A percentile compares a stretch with the other conserved stretches of the same genome.
Evolutionary conservation across 768 basidiomycete genomes (phyloP).

Genomic region (Psilocybe subaeruginosa): DNA sequence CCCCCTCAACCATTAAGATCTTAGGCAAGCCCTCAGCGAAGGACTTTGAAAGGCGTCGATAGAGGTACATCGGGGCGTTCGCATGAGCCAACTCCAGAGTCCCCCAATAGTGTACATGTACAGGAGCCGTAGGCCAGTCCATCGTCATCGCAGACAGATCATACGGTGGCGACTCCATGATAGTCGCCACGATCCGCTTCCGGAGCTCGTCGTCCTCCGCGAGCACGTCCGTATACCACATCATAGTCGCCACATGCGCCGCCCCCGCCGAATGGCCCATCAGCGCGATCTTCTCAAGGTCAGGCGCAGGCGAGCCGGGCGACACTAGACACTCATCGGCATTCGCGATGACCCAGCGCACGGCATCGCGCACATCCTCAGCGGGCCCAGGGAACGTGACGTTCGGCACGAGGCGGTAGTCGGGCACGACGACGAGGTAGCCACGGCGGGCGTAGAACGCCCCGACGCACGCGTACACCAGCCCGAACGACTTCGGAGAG

Average conservation of each 20-base stretch:
- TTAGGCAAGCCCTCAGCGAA: conserved; percentile 45
- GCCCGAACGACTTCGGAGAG: conserved; percentile 44
- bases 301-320: conserved; percentile 35
- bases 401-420: conserved; percentile 67
- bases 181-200: conserved; percentile 42
- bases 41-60: conserved; percentile 36
- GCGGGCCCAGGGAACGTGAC: conserved; percentile 57
- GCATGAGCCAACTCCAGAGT: conserved; percentile 35
- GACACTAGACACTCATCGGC: conserved; percentile 28
- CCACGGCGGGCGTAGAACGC: conserved; percentile 64
- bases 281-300: conserved; percentile 46
- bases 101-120: conserved; percentile 43
- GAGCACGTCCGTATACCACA: conserved; percentile 41
- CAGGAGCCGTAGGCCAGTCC: conserved; percentile 26
- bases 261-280: conserved; percentile 70
- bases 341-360: conserved; percentile 53
- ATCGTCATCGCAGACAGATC: conserved; percentile 29
- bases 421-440: conserved; percentile 65
- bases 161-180: conserved; percentile 52
- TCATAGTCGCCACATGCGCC: conserved; percentile 46
- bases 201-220: conserved; percentile 30
- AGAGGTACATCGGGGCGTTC: conserved; percentile 44
- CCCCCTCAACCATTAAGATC: conserved; percentile 50
- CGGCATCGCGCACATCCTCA: conserved; percentile 62
- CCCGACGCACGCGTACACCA: conserved; percentile 59